Evolutionary conservation across 2,329 filamentous ascomycete genomes (phyloP), one percentile per base, ranked within the genome.

Genomic region (Stemphylium beticola): DNA sequence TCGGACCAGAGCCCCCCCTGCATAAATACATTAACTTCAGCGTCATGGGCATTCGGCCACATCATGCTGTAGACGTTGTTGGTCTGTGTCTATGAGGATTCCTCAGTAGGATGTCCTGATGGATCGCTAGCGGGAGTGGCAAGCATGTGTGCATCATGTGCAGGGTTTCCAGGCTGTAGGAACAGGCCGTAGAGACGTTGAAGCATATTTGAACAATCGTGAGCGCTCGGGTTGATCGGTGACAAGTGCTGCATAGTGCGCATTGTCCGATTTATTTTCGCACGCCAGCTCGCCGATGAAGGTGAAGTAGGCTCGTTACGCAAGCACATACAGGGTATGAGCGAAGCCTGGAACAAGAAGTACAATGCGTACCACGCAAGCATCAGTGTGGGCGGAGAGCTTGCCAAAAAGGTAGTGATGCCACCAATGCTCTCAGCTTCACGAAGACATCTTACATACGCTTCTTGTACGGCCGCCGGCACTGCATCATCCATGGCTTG

Each of bases 321-420:
- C 2, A 82, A 71, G 51, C 78, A 81, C 10, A 81, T 77, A 40
- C 75, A 78, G 1, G 79, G 81, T 9, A 82, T 81, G 14, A 82
- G 66, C 2, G 76, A 77, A 0, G 80, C 79, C 51, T 82, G 80
- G 49, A 82, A 82, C 4, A 82, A 70, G 52, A 82, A 82, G 58
- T 60, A 62, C 34, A 79, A 76, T 1, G 72, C 74, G 55, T 81
- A 81, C 78, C 79, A 81, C 7, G 78, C 76, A 7, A 70, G 71
- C 49, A 81, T 67, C 4, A 76, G 70, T 3, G 73, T 78, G 24
- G 76, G 76, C 14, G 74, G 69, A 18, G 74, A 66, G 0, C 65
- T 51, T 1, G 68, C 64, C 74, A 78, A 80, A 53, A 74, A 80
- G 0, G 63, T 63, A 18, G 69, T 66, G 34, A 80, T 79, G 9